Evolutionary conservation across 2,329 filamentous ascomycete species (phyloP).

Genomic region (Pseudogymnoascus sp.): DNA sequence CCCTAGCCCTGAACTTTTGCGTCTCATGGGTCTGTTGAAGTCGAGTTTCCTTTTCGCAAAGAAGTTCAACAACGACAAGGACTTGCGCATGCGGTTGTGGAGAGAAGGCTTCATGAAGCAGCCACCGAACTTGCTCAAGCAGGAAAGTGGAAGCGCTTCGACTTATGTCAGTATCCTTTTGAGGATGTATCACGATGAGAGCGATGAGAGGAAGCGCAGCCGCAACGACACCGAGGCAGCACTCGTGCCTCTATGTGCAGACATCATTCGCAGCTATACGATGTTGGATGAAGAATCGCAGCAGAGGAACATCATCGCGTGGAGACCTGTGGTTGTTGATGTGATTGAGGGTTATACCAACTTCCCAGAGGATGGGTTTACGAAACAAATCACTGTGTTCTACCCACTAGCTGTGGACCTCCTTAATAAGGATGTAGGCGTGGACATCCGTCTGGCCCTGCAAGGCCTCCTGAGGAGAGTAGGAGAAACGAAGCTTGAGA

Average conservation of each 20-base stretch:
- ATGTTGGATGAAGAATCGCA: slow-evolving; percentile 90
- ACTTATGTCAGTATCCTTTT: slow-evolving; percentile 96
- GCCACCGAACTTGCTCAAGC: slow-evolving; percentile 92
- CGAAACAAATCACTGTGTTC: slow-evolving; percentile 71
- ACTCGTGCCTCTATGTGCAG: slow-evolving; percentile 86
- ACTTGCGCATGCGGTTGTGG: slow-evolving; percentile 89
- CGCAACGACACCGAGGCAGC: slow-evolving; percentile 82
- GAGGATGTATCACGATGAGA: slow-evolving; percentile 91
- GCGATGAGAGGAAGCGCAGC: slow-evolving; percentile 71
- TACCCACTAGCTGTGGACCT: slow-evolving; percentile 82
- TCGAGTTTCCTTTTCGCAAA: slow-evolving; percentile 95
- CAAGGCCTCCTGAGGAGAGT: slow-evolving; percentile 72
- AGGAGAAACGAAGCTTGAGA: slow-evolving; percentile 64
- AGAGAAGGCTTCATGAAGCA: slow-evolving; percentile 99
- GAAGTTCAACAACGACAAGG: slow-evolving; percentile 96
- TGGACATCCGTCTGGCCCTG: slow-evolving; percentile 71
- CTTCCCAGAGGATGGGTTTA: slow-evolving; percentile 75
- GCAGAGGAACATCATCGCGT: slow-evolving; percentile 92
- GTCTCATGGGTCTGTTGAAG: slow-evolving; percentile 89
- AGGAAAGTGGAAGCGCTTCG: slow-evolving; percentile 85
- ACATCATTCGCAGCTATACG: slow-evolving; percentile 83
- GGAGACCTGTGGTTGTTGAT: slow-evolving; percentile 94
- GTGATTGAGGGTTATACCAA: slow-evolving; percentile 87
- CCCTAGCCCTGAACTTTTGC: slow-evolving; percentile 78
- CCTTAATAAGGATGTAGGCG: slow-evolving; percentile 70